Evolutionary conservation across 2,329 filamentous ascomycete species (phyloP).

Genomic region (Sporothrix pseudoabietina): DNA sequence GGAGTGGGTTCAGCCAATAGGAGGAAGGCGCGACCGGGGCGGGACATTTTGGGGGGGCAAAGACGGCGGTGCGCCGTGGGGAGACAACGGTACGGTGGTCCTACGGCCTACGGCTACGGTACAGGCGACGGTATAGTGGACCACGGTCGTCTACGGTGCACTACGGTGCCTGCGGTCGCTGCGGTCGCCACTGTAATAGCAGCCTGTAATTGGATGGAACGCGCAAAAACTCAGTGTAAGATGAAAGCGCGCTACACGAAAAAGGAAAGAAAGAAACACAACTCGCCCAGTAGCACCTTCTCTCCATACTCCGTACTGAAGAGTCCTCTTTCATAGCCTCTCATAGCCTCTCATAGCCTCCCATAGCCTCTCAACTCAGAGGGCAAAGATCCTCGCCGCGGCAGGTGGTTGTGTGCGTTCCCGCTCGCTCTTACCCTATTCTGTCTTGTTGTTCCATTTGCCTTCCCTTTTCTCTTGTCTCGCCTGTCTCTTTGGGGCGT

Average conservation of each 20-base stretch:
- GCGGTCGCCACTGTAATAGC: not conserved
- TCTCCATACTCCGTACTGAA: not conserved
- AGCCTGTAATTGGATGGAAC: not conserved
- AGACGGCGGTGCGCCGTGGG: not conserved
- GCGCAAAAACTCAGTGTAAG: not conserved
- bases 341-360: not conserved
- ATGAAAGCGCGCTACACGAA: not conserved
- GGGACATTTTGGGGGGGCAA: not conserved
- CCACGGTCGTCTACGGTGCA: not conserved
- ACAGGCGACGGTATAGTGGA: not conserved
- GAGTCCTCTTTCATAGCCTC: no score
- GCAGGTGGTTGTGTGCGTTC: conserved; percentile 21
- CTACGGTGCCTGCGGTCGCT: conserved; percentile 12
- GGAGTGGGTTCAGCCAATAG: not conserved
- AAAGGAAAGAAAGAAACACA: conserved; percentile 13
- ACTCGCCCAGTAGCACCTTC: not conserved
- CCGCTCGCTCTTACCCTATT: conserved; percentile 12
- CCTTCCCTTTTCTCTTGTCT: not conserved
- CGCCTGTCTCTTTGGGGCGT: not conserved
- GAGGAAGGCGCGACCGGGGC: conserved; percentile 12
- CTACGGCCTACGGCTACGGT: conserved; percentile 4
- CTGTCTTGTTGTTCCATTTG: not conserved
- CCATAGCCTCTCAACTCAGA: not conserved
- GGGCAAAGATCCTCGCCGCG: conserved; percentile 19
- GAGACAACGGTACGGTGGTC: not conserved